Evolutionary conservation across 2,329 filamentous ascomycete genomes (phyloP).

Genomic region (Xylaria arbuscula): DNA sequence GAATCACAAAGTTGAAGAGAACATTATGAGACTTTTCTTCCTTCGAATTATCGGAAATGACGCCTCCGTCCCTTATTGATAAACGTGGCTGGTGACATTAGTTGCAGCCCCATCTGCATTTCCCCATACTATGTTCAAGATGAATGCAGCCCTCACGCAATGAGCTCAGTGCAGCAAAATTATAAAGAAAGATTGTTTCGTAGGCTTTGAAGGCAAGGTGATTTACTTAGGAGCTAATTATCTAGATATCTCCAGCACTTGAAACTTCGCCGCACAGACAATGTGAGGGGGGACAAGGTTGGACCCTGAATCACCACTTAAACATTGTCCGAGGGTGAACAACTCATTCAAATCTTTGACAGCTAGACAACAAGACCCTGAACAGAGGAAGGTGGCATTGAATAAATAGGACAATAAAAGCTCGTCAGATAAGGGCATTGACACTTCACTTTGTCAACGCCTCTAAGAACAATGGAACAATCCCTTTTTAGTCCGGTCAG

Average conservation of each 20-base stretch:
- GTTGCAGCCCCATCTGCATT: neutral
- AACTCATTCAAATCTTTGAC: neutral
- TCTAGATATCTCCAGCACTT: neutral
- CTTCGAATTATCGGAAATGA: neutral
- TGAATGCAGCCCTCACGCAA: neutral
- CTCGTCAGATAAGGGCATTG: neutral
- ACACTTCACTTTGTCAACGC: neutral
- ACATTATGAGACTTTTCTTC: neutral
- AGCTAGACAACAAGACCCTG: neutral
- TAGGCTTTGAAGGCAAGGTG: too few species aligned
- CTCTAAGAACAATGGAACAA: neutral
- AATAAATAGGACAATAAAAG: neutral
- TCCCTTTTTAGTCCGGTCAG: neutral
- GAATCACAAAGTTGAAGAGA: neutral
- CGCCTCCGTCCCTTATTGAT: neutral
- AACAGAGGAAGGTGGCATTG: neutral
- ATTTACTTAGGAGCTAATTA: neutral
- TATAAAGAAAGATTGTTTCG: neutral
- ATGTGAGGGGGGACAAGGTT: neutral
- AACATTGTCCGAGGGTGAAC: neutral
- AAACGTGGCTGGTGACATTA: neutral
- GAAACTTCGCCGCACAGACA: neutral
- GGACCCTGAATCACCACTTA: neutral
- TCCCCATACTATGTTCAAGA: neutral
- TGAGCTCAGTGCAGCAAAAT: neutral